Evolutionary conservation across 768 basidiomycete genomes (phyloP), one percentile per base, ranked within the genome.

Genomic region (Clitopilus hobsonii): DNA sequence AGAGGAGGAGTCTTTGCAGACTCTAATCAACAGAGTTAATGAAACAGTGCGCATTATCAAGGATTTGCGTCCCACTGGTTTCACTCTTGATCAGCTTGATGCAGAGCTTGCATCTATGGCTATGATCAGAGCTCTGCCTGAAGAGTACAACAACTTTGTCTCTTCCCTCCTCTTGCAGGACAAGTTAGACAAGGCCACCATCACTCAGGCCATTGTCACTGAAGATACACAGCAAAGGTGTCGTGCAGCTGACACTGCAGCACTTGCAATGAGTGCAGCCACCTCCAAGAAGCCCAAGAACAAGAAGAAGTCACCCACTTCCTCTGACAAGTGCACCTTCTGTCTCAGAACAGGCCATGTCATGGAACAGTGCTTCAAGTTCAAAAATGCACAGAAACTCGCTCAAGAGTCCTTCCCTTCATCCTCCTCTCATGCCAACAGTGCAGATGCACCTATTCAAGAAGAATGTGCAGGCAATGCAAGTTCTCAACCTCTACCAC

Each of bases 91-190:
- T 0, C 57, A 56, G 28, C 18, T 63, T 5, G 63, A 63, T 55
- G 58, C 54, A 36, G 65, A 66, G 49, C 60, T 64, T 14, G 38
- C 49, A 1, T 63, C 53, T 5, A 63, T 66, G 60, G 56, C 63
- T 3, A 26, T 66, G 38, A 58, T 65, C 49, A 29, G 62, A 26
- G 60, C 60, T 8, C 55, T 66, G 6, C 62, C 62, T 24, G 60
- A 63, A 16, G 62, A 65, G 18, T 65, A 58, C 56, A 48, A 5
- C 14, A 24, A 29, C 23, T 54, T 54, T 18, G 25, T 24, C 20
- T 54, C 53, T n/a, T n/a, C 38, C 18, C 53, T 54, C 14, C 10
- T 54, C 14, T 22, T 54, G n/a, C 25, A 54, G 18, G 53, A 48
- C 18, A 48, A 48, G 18, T 18, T 48, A 8, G 45, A 48, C 6